phyloP scores from a whole-genome alignment of 23 red algal species.

The Gracilaria vermiculophylla region DNA sequence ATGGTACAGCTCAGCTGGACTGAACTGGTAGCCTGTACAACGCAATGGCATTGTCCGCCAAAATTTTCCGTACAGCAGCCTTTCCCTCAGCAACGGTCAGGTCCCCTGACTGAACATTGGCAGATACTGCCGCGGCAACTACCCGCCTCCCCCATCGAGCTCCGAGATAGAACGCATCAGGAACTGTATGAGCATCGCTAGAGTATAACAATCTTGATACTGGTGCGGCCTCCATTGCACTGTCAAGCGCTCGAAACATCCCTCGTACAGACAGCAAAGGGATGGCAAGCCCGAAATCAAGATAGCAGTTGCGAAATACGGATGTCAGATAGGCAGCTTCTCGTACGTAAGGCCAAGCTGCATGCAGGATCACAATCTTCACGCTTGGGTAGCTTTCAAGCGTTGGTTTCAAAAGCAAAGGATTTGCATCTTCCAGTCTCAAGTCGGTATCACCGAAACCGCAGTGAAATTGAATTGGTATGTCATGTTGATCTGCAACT shows the following conservation, averaged over 20 bases:
- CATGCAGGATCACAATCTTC: constrained; percentile 38
- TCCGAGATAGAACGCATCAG: constrained; percentile 52
- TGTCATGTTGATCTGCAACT: constrained; percentile 2
- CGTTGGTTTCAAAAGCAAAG: constrained; percentile 6
- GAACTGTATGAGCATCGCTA: constrained; percentile 39
- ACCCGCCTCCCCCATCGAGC: constrained; percentile 50
- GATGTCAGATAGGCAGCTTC: constrained; percentile 45
- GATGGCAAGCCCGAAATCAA: constrained; percentile 52
- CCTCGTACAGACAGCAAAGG: constrained; percentile 43
- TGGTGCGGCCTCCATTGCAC: constrained; percentile 36
- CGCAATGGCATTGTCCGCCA: constrained; percentile 41
- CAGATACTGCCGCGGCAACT: constrained; percentile 33
- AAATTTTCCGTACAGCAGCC: constrained; percentile 37
- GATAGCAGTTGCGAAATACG: constrained; percentile 10
- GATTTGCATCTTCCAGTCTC: constrained; percentile 30
- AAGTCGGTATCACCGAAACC: constrained; percentile 54
- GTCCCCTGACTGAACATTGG: constrained; percentile 32
- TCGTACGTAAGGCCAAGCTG: constrained; percentile 47
- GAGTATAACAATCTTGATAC: constrained; percentile 47
- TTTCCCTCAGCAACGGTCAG: constrained; percentile 48
- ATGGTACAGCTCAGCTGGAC: not conserved
- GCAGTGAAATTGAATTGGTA: constrained; percentile 65
- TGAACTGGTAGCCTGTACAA: constrained; percentile 44
- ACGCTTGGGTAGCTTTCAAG: constrained; percentile 23
- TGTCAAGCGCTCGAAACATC: constrained; percentile 43